Percentiles rank a stretch among this genome's conserved stretches.
Evolutionary conservation across 805 yeast genomes (phyloP).

Genomic region (Wickerhamiella lipophila): DNA sequence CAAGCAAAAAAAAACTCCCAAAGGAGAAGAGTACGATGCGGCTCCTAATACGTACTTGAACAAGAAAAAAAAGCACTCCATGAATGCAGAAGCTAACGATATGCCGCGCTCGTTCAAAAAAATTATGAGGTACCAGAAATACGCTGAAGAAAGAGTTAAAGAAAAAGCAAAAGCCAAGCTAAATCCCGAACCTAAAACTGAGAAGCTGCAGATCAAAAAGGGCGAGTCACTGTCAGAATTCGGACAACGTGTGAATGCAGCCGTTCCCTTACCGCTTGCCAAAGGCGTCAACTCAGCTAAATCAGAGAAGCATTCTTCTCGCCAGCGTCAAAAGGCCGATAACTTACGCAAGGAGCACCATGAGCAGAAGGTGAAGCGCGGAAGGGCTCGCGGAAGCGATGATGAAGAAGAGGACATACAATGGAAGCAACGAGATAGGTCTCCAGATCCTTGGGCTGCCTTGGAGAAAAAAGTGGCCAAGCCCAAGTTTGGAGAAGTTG

Average conservation of each 20-base stretch:
- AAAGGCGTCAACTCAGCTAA: constrained; percentile 25
- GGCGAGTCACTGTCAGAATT: constrained; percentile 33
- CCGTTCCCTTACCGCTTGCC: constrained; percentile 31
- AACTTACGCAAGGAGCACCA: constrained; percentile 21
- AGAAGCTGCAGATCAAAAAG: constrained; percentile 21
- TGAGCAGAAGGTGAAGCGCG: constrained; percentile 16
- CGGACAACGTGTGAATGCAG: constrained; percentile 31
- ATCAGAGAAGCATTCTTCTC: constrained; percentile 22
- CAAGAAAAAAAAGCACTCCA: background rate
- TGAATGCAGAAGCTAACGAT: constrained; percentile 21
- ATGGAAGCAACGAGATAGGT: constrained; percentile 24
- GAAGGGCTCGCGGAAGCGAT: constrained; percentile 18
- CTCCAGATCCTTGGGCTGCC: constrained; percentile 34
- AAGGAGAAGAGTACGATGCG: background rate
- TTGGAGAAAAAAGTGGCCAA: constrained; percentile 23
- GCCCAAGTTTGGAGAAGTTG: constrained; percentile 34
- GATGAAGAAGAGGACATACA: constrained; percentile 18
- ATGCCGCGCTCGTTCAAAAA: constrained; percentile 28
- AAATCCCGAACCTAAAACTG: constrained; percentile 6
- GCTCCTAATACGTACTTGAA: constrained; percentile 2
- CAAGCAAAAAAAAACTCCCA: background rate
- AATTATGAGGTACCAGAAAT: constrained; percentile 20
- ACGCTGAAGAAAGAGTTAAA: constrained; percentile 9
- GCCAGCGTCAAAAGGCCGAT: constrained; percentile 22
- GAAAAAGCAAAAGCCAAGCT: constrained; percentile 11